Base-by-base conservation (phyloP, 1,284 basidiomycete species). In the Ceratobasidium sp. region DNA sequence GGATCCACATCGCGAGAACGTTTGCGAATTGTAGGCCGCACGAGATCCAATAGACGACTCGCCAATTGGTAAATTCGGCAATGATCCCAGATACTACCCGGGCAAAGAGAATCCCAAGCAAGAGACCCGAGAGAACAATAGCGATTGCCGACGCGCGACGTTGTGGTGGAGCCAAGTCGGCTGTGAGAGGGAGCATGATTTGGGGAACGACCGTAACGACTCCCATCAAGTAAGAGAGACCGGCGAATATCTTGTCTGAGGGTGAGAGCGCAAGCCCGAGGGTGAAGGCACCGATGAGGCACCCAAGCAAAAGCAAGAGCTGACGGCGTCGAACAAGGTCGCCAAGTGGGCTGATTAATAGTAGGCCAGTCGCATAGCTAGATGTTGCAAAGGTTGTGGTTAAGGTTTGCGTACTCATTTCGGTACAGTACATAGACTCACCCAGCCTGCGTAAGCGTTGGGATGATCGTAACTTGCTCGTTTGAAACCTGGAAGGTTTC, bases 41-140 rank as follows among this genome's bases (percentile, higher is more conserved):
- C 6, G 90, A 88, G 83, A 92, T 86, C 83, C 90, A 93, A 81
- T 92, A 93, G 30, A 91, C 89, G 54, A 91, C 89, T 35, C 89
- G 86, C 90, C 90, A 94, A 16, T 86, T 86, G 0, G 85, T 83
- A 78, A 89, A 91, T 79, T 93, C 86, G 1, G 89, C 89, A 50
- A 94, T 89, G 62, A 92, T 85, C 0, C 93, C 93, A 0, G 90
- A 88, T 1, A 94, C 83, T 0, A 93, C 90, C 65, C 92, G 86
- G 0, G 92, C 93, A 18, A 90, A 84, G 20, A 93, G 87, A 48
- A 94, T 84, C n/a, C 93, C 93, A n/a, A 93, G 87, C 44, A 93
- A 87, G 27, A 94, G 85, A 0, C 93, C 93, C 0, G 90, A 89
- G 18, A 93, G 84, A 1, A 93, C 91, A 70, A 93, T 88, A 0